Conservation (phyloP, 306 rosid genomes). For the Calophaca sinica region DNA sequence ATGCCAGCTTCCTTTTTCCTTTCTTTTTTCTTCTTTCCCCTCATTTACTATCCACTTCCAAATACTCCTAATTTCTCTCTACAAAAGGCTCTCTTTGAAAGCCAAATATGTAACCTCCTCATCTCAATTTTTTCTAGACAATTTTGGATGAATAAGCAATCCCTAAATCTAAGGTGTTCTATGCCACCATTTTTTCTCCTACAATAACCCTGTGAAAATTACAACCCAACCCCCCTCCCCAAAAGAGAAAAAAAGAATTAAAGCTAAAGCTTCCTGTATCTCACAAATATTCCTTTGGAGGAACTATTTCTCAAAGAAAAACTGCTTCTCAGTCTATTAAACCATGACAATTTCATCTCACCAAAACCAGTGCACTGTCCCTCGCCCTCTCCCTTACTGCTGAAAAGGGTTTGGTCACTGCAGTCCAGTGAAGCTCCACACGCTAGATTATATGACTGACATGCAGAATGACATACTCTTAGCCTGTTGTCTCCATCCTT, state of each 20-base stretch:
- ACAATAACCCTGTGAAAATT: constrained; percentile 58
- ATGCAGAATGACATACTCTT: constrained; percentile 87
- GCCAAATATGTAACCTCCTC: constrained; percentile 59
- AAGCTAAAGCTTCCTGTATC: constrained; percentile 58
- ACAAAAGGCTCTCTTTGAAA: constrained; percentile 81
- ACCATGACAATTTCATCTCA: constrained; percentile 72
- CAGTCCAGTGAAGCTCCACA: constrained; percentile 98
- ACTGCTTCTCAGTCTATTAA: constrained; percentile 56
- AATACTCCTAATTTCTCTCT: constrained; percentile 60
- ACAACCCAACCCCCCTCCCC: constrained; percentile 48
- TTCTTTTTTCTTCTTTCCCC: background rate
- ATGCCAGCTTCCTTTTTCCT: background rate
- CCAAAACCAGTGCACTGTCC: constrained; percentile 89
- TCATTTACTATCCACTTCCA: constrained; percentile 40
- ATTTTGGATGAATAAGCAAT: constrained; percentile 60
- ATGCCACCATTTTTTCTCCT: constrained; percentile 54
- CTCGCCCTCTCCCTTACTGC: constrained; percentile 76
- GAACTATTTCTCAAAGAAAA: constrained; percentile 63
- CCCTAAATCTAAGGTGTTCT: constrained; percentile 64
- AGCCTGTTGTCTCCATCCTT: constrained; percentile 90
- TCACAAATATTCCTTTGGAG: constrained; percentile 64
- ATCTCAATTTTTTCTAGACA: constrained; percentile 61
- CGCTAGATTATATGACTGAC: constrained; percentile 83
- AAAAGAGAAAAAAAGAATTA: background rate
- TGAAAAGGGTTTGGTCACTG: constrained; percentile 90